These are phyloP conservation scores for Xylariales sp. DNA, from an alignment of 2,329 filamentous ascomycete species.

Conservation along the genomic window DNA sequence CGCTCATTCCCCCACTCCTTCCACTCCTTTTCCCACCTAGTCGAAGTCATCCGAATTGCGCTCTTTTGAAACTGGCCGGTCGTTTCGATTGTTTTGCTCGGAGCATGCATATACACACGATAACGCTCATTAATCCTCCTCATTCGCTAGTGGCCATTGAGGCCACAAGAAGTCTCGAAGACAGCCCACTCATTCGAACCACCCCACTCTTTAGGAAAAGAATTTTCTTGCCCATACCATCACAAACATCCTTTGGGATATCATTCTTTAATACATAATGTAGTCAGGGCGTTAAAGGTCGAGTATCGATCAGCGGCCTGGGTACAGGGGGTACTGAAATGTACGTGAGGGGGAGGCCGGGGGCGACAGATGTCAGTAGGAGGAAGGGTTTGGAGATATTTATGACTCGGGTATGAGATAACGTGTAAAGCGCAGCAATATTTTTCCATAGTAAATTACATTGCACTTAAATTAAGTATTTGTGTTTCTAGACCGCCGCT, in stretches of 20 bases:
- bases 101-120: not conserved
- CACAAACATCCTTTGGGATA: not conserved
- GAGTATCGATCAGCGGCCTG: slow-evolving; percentile 6
- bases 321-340: not conserved
- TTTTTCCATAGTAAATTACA: no score
- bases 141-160: not conserved
- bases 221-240: slow-evolving; percentile 12
- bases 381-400: slow-evolving; percentile 1
- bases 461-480: slow-evolving; percentile 4
- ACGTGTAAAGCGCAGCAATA: no score
- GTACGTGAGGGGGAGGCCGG: not conserved
- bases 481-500: slow-evolving; percentile 14
- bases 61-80: slow-evolving; percentile 12
- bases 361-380: not conserved
- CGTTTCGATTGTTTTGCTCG: slow-evolving; percentile 19
- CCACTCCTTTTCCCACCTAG: not conserved
- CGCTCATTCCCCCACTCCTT: slow-evolving; percentile 27
- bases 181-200: slow-evolving; percentile 18
- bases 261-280: slow-evolving; percentile 19
- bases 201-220: not conserved
- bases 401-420: slow-evolving; percentile 8
- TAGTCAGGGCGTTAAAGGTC: slow-evolving; percentile 8
- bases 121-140: slow-evolving; percentile 17
- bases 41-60: slow-evolving; percentile 7
- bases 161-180: slow-evolving; percentile 1